phyloP scores from a whole-genome alignment of 1,284 basidiomycete species.

The Amylostereum areolatum region DNA sequence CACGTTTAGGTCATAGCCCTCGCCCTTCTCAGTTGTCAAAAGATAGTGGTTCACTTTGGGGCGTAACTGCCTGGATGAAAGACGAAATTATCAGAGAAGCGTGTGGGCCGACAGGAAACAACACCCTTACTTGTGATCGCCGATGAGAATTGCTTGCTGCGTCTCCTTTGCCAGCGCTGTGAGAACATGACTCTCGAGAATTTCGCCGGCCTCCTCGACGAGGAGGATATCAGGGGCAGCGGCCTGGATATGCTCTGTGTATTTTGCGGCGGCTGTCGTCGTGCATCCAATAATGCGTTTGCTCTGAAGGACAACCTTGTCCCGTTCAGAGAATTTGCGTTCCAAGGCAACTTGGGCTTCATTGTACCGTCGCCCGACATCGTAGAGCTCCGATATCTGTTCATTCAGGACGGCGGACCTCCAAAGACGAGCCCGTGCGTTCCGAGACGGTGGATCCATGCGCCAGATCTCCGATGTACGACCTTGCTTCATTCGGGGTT shows the following conservation, averaged over 20 bases:
- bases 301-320: conserved; percentile 27
- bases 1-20: conserved; percentile 56
- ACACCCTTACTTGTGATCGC: conserved; percentile 57
- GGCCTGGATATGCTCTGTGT: conserved; percentile 36
- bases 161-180: conserved; percentile 44
- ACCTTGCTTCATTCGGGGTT: conserved; percentile 18
- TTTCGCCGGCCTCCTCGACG: conserved; percentile 68
- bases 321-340: conserved; percentile 30
- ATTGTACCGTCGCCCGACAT: conserved; percentile 36
- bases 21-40: conserved; percentile 59
- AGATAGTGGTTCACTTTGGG: conserved; percentile 61
- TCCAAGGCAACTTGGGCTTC: conserved; percentile 28
- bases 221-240: conserved; percentile 46
- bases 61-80: conserved; percentile 50
- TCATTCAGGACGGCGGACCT: conserved; percentile 30
- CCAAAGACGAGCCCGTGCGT: conserved; percentile 32
- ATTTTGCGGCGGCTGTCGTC: conserved; percentile 62
- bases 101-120: neutral
- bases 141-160: conserved; percentile 55
- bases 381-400: conserved; percentile 28
- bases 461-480: conserved; percentile 37
- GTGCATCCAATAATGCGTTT: conserved; percentile 64
- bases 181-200: conserved; percentile 59
- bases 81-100: conserved; percentile 1
- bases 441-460: conserved; percentile 31